These are phyloP conservation scores for Tylopilus orsonianus DNA, from an alignment of 1,284 basidiomycete genomes.

Conservation along the genomic window DNA sequence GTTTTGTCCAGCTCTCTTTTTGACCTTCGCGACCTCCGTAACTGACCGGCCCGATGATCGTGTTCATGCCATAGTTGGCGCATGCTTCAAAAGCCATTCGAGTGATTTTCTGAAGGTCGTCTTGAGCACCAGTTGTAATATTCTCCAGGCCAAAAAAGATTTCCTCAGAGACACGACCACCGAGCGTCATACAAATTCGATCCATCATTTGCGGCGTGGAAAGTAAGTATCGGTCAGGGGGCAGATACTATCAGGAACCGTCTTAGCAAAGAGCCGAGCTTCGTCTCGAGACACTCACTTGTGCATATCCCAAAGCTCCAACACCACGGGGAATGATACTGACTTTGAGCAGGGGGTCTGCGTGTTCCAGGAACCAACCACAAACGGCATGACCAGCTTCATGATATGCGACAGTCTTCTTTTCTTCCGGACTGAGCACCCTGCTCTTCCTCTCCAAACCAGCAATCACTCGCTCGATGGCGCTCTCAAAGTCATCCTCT, in stretches of 20 bases:
- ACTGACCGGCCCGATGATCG: slow-evolving; percentile 91
- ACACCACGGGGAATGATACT: slow-evolving; percentile 98
- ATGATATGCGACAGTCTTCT: slow-evolving; percentile 98
- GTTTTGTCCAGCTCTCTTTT: slow-evolving; percentile 92
- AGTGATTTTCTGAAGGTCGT: slow-evolving; percentile 97
- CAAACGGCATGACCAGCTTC: slow-evolving; percentile 99
- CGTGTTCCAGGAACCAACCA: slow-evolving; percentile 98
- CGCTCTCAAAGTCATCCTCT: slow-evolving; percentile 91
- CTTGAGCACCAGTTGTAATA: slow-evolving; percentile 97
- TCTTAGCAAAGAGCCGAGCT: slow-evolving; percentile 6
- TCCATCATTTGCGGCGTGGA: slow-evolving; percentile 94
- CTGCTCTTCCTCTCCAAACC: slow-evolving; percentile 95
- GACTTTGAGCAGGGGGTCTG: slow-evolving; percentile 96
- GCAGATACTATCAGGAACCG: slow-evolving; percentile 68
- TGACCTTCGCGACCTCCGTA: slow-evolving; percentile 86
- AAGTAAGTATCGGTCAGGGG: slow-evolving; percentile 93
- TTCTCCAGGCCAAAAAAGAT: slow-evolving; percentile 94
- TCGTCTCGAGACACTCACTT: slow-evolving; percentile 48
- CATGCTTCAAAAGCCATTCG: slow-evolving; percentile 95
- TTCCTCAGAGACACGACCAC: slow-evolving; percentile 96
- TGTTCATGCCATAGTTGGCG: slow-evolving; percentile 97
- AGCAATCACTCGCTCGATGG: slow-evolving; percentile 97
- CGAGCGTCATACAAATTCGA: slow-evolving; percentile 99
- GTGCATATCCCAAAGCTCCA: slow-evolving; percentile 95
- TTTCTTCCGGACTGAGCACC: slow-evolving; percentile 93